phyloP scores from a whole-genome alignment of 331 rosid species.

The Quercus phellos region DNA sequence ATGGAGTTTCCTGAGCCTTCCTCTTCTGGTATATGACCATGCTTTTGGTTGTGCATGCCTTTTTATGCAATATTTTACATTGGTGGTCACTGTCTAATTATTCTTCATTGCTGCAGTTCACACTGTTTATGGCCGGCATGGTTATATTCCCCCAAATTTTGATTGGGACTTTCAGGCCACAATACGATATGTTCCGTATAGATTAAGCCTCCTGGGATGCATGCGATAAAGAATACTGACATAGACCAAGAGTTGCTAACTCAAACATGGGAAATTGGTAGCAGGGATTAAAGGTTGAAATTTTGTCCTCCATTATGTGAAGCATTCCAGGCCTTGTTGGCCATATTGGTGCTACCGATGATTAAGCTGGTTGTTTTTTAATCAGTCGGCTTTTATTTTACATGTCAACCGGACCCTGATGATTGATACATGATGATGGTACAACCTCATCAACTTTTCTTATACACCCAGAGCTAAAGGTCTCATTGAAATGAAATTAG shows the following conservation, averaged over 20 bases:
- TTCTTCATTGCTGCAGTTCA: conserved; percentile 66
- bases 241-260: conserved; percentile 49
- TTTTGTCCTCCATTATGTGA: conserved; percentile 33
- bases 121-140: conserved; percentile 94
- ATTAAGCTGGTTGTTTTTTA: conserved; percentile 28
- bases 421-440: conserved; percentile 5
- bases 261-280: conserved; percentile 24
- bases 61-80: conserved; percentile 4
- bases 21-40: conserved; percentile 70
- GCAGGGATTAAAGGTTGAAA: conserved; percentile 32
- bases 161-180: conserved; percentile 63
- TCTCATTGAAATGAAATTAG: conserved; percentile 20
- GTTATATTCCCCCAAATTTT: conserved; percentile 70
- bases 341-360: conserved; percentile 13
- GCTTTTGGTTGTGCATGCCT: background rate
- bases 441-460: background rate
- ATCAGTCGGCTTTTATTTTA: conserved; percentile 25
- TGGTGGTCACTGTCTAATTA: conserved; percentile 13
- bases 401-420: conserved; percentile 2
- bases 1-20: conserved; percentile 87
- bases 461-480: background rate
- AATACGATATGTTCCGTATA: conserved; percentile 62
- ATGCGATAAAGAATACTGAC: conserved; percentile 48
- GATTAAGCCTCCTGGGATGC: conserved; percentile 47
- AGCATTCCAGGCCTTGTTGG: conserved; percentile 29